Conservation (phyloP, 805 yeast genomes). For the Yarrowia deformans region DNA sequence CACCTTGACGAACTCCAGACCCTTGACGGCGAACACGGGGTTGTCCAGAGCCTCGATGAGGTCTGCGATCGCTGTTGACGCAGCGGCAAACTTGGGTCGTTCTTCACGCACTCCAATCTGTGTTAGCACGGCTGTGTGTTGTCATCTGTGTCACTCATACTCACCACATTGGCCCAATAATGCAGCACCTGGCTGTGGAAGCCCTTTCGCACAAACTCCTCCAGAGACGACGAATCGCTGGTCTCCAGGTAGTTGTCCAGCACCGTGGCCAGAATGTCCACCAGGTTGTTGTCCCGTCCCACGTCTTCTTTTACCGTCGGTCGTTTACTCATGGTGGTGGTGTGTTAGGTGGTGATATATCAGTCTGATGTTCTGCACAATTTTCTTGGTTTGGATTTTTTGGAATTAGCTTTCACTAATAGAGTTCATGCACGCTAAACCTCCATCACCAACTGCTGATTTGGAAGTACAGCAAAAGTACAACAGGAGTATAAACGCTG, state of each 20-base stretch:
- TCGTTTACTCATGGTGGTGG: slow-evolving; percentile 28
- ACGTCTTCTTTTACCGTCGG: slow-evolving; percentile 24
- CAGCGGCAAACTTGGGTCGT: slow-evolving; percentile 14
- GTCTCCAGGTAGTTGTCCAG: slow-evolving; percentile 35
- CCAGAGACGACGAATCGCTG: slow-evolving; percentile 17
- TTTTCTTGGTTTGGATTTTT: slow-evolving; percentile 7
- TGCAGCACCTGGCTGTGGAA: slow-evolving; percentile 18
- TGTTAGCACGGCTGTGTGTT: not conserved
- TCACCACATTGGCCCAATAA: slow-evolving; percentile 26
- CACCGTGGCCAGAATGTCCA: slow-evolving; percentile 27
- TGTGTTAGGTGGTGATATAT: not conserved
- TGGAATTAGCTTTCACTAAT: not conserved
- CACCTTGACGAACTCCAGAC: slow-evolving; percentile 57
- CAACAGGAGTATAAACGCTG: no score
- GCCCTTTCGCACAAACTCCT: slow-evolving; percentile 24
- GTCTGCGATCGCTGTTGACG: not conserved
- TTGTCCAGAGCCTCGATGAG: slow-evolving; percentile 41
- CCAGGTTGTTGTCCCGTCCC: slow-evolving; percentile 19
- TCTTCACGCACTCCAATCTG: slow-evolving; percentile 25
- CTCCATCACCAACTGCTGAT: slow-evolving; percentile 1
- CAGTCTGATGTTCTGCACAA: not conserved
- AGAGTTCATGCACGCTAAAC: slow-evolving; percentile 13
- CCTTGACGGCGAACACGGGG: slow-evolving; percentile 44
- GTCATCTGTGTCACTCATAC: not conserved
- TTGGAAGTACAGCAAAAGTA: no score